phyloP scores from a whole-genome alignment of 1,284 basidiomycete genomes.

The Coniferiporia sulphurascens region DNA sequence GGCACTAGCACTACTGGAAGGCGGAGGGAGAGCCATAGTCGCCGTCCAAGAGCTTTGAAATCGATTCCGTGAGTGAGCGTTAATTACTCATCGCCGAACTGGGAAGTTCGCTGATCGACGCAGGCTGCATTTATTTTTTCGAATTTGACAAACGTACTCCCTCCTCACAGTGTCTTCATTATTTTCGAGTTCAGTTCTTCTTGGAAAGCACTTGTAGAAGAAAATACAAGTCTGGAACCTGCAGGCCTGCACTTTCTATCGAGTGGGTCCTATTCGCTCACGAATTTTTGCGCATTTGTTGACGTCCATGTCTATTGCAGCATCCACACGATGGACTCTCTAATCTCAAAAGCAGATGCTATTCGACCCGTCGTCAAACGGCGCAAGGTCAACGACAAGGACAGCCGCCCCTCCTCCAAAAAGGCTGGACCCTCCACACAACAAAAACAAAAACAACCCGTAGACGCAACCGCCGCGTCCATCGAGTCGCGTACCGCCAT shows the following conservation, averaged over 20 bases:
- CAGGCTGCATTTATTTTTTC: not conserved
- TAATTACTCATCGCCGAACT: not conserved
- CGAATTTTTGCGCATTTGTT: not conserved
- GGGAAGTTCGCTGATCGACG: not conserved
- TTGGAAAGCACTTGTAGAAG: no score
- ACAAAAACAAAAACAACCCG: constrained; percentile 17
- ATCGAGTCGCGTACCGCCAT: constrained; percentile 51
- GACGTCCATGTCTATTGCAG: not conserved
- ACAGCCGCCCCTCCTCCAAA: constrained; percentile 16
- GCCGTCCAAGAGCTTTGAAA: not conserved
- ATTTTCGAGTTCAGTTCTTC: not conserved
- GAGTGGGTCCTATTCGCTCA: not conserved
- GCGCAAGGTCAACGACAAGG: constrained; percentile 8
- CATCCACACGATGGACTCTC: constrained; percentile 53
- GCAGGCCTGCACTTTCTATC: no score
- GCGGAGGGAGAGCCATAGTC: not conserved
- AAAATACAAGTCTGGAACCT: no score
- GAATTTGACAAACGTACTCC: not conserved
- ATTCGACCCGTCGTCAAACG: constrained; percentile 42
- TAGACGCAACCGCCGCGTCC: constrained; percentile 56
- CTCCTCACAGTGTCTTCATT: not conserved
- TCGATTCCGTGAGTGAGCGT: not conserved
- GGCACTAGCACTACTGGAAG: no score
- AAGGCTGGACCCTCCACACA: constrained; percentile 19
- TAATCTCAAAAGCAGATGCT: constrained; percentile 67